A percentile compares a stretch with the other conserved stretches of the same genome.
Conservation (phyloP, 257 asterid species). For the Gynochthodes officinalis region DNA sequence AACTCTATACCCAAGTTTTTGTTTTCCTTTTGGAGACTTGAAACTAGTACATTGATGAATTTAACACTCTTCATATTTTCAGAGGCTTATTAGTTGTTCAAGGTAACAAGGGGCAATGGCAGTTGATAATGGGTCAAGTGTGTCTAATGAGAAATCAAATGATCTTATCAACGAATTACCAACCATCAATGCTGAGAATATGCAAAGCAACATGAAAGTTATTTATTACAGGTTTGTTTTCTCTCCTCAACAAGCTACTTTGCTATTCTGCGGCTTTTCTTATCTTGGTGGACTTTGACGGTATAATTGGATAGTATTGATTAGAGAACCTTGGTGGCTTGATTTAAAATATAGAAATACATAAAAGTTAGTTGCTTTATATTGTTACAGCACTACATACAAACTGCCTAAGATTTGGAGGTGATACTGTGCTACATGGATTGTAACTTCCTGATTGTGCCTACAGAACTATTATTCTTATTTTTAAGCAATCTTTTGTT, state of each 20-base stretch:
- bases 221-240: conserved; percentile 57
- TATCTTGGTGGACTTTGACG: not conserved
- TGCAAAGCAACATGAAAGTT: conserved; percentile 65
- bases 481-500: too few relatives aligned
- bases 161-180: conserved; percentile 52
- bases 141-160: conserved; percentile 41
- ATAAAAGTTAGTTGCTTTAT: not conserved
- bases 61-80: not conserved
- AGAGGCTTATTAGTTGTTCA: not conserved
- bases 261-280: not conserved
- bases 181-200: conserved; percentile 64
- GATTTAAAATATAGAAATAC: not conserved
- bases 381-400: not conserved
- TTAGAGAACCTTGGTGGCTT: not conserved
- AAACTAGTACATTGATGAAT: not conserved
- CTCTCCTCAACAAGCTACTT: not conserved
- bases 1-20: not conserved
- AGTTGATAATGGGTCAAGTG: conserved; percentile 46
- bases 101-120: conserved; percentile 40
- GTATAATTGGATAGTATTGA: too few relatives aligned
- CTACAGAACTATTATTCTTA: not conserved
- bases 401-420: not conserved
- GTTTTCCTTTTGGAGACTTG: not conserved
- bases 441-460: not conserved
- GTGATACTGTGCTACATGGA: not conserved